Evolutionary conservation across 2,329 filamentous ascomycete species (phyloP), one percentile per base, ranked within the genome.

Genomic region (Colletotrichum echinochloae): DNA sequence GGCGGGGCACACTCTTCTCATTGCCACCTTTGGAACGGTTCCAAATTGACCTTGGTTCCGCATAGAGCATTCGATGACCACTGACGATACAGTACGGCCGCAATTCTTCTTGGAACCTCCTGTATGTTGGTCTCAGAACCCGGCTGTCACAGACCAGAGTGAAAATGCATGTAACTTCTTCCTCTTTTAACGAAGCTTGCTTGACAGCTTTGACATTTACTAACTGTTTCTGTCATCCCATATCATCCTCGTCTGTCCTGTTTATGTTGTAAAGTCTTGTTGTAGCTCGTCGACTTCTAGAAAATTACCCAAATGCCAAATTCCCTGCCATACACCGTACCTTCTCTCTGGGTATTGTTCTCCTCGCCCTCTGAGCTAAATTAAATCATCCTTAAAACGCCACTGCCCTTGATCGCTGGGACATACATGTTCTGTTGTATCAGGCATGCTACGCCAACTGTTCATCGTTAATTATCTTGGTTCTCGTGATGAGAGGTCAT

Each of bases 281-380:
- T 56, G 37, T 39, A 49, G 54, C 44, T 59, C 23, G 28, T 66
- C 37, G 35, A 18, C 37, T 57, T 65, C 55, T 59, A 46, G 39
- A 46, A 70, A 37, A 56, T 39, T 48, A 33, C 23, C 49, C 37
- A 70, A 70, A 62, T 62, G 23, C 26, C 64, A 59, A 54, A 20
- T 51, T 33, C 56, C 51, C 57, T 51, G 56, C 52, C 30, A 23
- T 48, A 70, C 28, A 59, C 57, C 64, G 44, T 67, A 28, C 57
- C 64, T 16, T 52, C 44, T 12, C 54, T 48, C n/a, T 51, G 67
- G 67, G 67, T 70, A 70, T 70, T 67, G 61, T 69, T 67, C 67
- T 69, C 35, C 49, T 46, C 28, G 23, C 44, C 44, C 30, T 54
- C 59, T 30, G 30, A 46, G 30, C 59, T 35, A 56, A 56, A 55